Evolutionary conservation across 345 rosid species (phyloP).

Genomic region (Eucalyptus marginata): DNA sequence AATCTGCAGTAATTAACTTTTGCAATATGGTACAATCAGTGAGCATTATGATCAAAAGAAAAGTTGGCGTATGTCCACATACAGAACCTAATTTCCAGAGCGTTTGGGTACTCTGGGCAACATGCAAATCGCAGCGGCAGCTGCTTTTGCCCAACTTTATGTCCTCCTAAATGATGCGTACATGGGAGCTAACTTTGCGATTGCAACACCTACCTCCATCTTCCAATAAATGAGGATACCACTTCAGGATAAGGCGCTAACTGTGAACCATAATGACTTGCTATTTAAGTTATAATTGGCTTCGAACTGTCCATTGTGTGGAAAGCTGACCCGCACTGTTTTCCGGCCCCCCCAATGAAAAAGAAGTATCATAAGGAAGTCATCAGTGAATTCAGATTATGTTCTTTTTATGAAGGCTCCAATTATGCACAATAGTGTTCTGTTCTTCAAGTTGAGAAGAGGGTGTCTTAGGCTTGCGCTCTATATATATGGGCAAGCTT

Average conservation of each 20-base stretch:
- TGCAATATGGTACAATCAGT: not conserved
- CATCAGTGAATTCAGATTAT: not conserved
- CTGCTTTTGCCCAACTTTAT: not conserved
- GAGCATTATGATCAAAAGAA: not conserved
- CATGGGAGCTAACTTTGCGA: not conserved
- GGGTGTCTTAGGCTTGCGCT: not conserved
- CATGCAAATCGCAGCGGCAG: not conserved
- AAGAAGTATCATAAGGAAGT: not conserved
- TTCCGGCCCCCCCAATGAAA: not conserved
- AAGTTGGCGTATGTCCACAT: not conserved
- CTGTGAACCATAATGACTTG: slow-evolving; percentile 15
- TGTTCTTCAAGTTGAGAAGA: not conserved
- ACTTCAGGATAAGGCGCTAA: slow-evolving; percentile 12
- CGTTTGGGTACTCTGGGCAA: not conserved
- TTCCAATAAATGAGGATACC: slow-evolving; percentile 16
- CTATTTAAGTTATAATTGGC: not conserved
- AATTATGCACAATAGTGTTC: not conserved
- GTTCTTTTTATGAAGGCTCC: not conserved
- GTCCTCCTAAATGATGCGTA: not conserved
- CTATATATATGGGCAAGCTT: not conserved
- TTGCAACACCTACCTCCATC: not conserved
- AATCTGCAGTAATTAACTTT: not conserved
- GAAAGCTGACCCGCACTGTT: not conserved
- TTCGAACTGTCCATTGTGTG: not conserved
- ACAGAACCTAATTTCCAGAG: not conserved